A percentile compares a stretch with the other conserved stretches of the same genome.
Evolutionary conservation across 495 filamentous ascomycete genomes (phyloP).

Genomic region (Penicillium canescens): DNA sequence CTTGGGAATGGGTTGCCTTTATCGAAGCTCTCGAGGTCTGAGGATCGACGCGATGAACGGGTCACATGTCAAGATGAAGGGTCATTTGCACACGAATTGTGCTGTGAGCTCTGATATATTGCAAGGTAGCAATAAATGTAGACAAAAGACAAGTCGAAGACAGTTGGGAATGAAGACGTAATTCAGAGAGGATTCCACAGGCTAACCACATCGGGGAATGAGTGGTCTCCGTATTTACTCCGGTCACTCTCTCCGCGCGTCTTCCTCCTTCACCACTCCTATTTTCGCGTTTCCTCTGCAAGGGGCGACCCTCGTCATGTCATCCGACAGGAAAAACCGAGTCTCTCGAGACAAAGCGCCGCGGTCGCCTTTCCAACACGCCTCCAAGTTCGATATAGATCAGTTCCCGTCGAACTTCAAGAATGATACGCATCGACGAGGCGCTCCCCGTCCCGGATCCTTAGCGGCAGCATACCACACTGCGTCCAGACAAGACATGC

Average conservation of each 20-base stretch:
- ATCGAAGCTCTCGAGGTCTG: constrained; percentile 13
- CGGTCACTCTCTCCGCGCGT: constrained; percentile 1
- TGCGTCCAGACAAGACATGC: constrained; percentile 24
- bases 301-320: constrained; percentile 1
- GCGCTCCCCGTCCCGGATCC: constrained; percentile 36
- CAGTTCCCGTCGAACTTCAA: constrained; percentile 27
- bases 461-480: constrained; percentile 40
- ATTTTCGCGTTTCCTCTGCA: constrained; percentile 19
- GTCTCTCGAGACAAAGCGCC: constrained; percentile 23
- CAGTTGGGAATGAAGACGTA: constrained; percentile 2
- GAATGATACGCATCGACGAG: constrained; percentile 30
- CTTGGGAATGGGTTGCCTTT: constrained; percentile 3
- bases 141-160: neutral
- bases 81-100: constrained; percentile 8
- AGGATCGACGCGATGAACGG: constrained; percentile 29
- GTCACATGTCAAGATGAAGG: constrained; percentile 34
- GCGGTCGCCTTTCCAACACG: constrained; percentile 38
- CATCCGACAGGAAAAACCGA: constrained; percentile 8
- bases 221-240: constrained; percentile 24
- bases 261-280: constrained; percentile 4
- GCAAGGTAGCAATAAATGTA: neutral
- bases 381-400: constrained; percentile 33
- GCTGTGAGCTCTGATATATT: constrained; percentile 5
- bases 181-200: constrained; percentile 1
- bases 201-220: constrained; percentile 29